phyloP scores from a whole-genome alignment of 2,329 filamentous ascomycete genomes.

The Gaeumannomyces tritici region DNA sequence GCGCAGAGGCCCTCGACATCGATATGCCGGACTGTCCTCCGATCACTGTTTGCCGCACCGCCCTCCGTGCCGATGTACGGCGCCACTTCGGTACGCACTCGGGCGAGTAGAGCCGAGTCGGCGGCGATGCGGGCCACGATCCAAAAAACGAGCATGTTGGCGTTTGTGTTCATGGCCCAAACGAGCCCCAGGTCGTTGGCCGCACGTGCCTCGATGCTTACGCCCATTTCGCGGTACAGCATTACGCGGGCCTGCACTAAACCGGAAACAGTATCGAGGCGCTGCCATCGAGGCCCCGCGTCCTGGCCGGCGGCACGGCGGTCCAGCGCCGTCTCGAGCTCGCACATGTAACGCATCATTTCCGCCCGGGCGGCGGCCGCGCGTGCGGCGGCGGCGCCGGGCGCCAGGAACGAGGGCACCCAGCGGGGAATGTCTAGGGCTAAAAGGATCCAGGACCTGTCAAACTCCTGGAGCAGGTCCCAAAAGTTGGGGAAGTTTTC shows the following conservation, averaged over 20 bases:
- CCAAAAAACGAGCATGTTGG: conserved; percentile 28
- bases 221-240: conserved; percentile 11
- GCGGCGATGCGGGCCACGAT: conserved; percentile 29
- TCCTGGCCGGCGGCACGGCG: background rate
- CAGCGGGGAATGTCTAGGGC: background rate
- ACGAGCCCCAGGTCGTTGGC: conserved; percentile 23
- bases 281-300: background rate
- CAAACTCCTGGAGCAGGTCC: background rate
- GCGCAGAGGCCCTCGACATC: conserved; percentile 22
- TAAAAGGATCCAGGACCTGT: background rate
- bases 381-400: background rate
- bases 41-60: background rate
- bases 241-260: too few species aligned
- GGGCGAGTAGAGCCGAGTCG: conserved; percentile 25
- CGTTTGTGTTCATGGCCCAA: conserved; percentile 28
- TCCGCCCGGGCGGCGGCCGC: background rate
- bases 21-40: background rate
- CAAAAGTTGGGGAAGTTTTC: background rate
- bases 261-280: too few species aligned
- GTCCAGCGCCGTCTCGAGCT: background rate
- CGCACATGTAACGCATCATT: background rate
- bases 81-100: conserved; percentile 27
- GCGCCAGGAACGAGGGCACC: background rate
- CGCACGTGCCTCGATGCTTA: conserved; percentile 22
- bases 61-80: conserved; percentile 13